Evolutionary conservation across 768 basidiomycete genomes (phyloP).

Genomic region (Calvatia gigantea): DNA sequence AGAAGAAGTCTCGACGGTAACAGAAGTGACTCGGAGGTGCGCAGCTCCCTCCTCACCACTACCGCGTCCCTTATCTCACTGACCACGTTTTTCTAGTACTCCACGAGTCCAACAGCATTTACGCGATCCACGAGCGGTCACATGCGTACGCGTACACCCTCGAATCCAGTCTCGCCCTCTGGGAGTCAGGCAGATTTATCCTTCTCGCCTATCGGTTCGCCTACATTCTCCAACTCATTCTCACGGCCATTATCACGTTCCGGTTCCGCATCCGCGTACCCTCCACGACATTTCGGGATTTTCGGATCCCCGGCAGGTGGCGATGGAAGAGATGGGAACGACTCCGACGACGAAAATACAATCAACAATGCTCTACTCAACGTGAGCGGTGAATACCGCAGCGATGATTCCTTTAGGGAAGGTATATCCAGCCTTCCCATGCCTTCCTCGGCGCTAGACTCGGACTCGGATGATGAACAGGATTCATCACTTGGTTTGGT

Average conservation of each 20-base stretch:
- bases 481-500: slow-evolving; percentile 54
- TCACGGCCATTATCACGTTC: slow-evolving; percentile 69
- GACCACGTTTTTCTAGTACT: slow-evolving; percentile 10
- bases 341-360: slow-evolving; percentile 29
- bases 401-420: slow-evolving; percentile 35
- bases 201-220: slow-evolving; percentile 35
- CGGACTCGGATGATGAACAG: slow-evolving; percentile 54
- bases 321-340: no score
- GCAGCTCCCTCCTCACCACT: slow-evolving; percentile 17
- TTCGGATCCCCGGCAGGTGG: slow-evolving; percentile 20
- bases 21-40: slow-evolving; percentile 75
- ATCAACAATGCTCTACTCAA: slow-evolving; percentile 9
- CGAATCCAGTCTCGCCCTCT: slow-evolving; percentile 64
- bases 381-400: slow-evolving; percentile 19
- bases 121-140: slow-evolving; percentile 38
- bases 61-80: not conserved
- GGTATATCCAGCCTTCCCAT: slow-evolving; percentile 55
- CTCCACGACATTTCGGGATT: slow-evolving; percentile 16
- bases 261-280: slow-evolving; percentile 22
- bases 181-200: slow-evolving; percentile 22
- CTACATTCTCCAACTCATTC: slow-evolving; percentile 32
- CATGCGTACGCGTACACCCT: slow-evolving; percentile 57
- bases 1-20: slow-evolving; percentile 75
- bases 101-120: slow-evolving; percentile 26
- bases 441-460: slow-evolving; percentile 47